Conservation (phyloP, 179 eudicot species). For the Spinacia oleracea region DNA sequence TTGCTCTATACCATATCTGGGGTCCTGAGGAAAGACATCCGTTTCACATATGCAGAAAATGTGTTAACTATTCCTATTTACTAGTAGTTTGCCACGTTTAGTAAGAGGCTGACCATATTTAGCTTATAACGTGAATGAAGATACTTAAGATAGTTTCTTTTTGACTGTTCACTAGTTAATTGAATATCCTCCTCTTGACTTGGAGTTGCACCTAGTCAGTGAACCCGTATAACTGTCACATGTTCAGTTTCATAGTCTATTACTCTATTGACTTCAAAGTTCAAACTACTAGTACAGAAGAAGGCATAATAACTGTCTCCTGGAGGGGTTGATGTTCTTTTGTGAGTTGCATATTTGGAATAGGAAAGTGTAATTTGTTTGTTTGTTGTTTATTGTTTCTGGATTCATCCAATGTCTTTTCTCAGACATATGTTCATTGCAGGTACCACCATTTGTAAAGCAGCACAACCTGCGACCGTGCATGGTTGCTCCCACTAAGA, state of each 20-base stretch:
- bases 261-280: background rate
- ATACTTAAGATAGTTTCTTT: background rate
- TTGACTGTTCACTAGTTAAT: background rate
- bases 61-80: background rate
- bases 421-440: conserved; percentile 25
- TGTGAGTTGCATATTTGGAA: background rate
- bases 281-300: background rate
- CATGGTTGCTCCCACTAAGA: conserved; percentile 99
- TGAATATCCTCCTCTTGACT: no score
- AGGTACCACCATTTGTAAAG: conserved; percentile 81
- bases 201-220: background rate
- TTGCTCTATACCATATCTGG: background rate
- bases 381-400: background rate
- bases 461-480: conserved; percentile 83
- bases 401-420: background rate
- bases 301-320: background rate
- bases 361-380: background rate
- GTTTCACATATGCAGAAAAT: background rate
- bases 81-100: background rate
- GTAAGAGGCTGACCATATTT: background rate
- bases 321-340: background rate
- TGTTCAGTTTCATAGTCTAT: background rate
- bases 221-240: background rate
- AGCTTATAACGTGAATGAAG: background rate
- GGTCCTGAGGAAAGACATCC: background rate